Percentiles rank a stretch among this genome's conserved stretches.
phyloP scores from a whole-genome alignment of 306 rosid species.

The Quercus suber region DNA sequence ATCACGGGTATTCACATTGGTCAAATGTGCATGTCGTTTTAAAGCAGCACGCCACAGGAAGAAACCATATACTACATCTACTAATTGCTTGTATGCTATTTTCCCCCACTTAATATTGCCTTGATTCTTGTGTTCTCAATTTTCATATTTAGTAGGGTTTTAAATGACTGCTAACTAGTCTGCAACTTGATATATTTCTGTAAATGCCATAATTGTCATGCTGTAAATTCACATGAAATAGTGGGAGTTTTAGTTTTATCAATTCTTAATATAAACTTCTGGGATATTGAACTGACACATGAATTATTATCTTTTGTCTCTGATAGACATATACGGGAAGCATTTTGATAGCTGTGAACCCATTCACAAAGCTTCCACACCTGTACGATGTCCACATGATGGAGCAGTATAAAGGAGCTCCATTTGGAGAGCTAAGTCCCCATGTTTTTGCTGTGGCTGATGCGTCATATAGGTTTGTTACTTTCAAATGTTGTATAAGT shows the following conservation, averaged over 20 bases:
- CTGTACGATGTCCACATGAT: conserved; percentile 86
- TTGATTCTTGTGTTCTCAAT: background rate
- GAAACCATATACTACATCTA: too few relatives aligned
- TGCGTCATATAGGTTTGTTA: conserved; percentile 78
- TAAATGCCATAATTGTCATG: background rate
- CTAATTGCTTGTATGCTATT: too few relatives aligned
- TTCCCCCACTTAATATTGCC: too few relatives aligned
- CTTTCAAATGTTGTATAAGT: conserved; percentile 10
- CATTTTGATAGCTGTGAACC: conserved; percentile 94
- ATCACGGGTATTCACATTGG: too few relatives aligned
- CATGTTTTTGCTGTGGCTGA: conserved; percentile 98
- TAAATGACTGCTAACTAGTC: background rate
- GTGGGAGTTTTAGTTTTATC: background rate
- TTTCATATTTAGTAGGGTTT: background rate
- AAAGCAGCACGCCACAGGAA: too few relatives aligned
- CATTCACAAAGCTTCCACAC: conserved; percentile 98
- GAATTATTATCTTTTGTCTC: conserved; percentile 22
- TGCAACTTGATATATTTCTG: background rate
- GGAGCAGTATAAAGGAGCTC: conserved; percentile 96
- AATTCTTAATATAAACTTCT: background rate
- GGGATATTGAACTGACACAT: conserved; percentile 1
- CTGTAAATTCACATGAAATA: background rate
- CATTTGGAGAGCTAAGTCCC: conserved; percentile 93
- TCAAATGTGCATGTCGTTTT: too few relatives aligned
- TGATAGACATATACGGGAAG: conserved; percentile 91